Base-by-base conservation (phyloP, 2,329 filamentous ascomycete species). In the Calonectria ilicicola region DNA sequence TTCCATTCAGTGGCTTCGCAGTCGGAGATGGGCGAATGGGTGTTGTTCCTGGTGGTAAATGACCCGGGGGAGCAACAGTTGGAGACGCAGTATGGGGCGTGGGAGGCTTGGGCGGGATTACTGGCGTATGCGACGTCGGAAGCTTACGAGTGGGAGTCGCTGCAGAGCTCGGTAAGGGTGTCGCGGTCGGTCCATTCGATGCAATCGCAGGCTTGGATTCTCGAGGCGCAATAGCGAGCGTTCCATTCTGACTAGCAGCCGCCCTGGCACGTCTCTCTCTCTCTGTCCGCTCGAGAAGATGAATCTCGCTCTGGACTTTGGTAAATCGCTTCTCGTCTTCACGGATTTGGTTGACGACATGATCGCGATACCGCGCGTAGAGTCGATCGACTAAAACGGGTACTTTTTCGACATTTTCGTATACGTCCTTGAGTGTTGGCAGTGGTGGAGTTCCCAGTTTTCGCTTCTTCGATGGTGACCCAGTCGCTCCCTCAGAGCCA, bases 361-460 rank as follows among this genome's bases (percentile, higher is more conserved):
- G 87, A 56, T 93, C 91, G 75, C 92, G 90, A 82, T 97, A 98
- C 74, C 91, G 89, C 15, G 90, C 88, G 81, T 97, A 97, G 1
- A 98, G 87, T 75, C 93, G 91, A 70, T 93, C 88, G 60, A 97
- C 90, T 53, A 98, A 85, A 32, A 88, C 86, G 1, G 94, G 93
- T 2, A 97, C 87, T 75, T 93, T 91, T 63, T 93, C 90, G 32
- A 89, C 83, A 82, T 95, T 91, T 74, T 92, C 88, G 67, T 89
- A 87, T 5, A 91, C 91, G 74, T 96, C 93, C 75, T 91, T 89
- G 32, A 95, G 85, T 1, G 91, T 91, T 15, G 92, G 91, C 71
- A 92, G 81, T 56, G 89, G 87, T 10, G 93, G 91, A 72, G 89
- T 92, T 35, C 90, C 89, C 44, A 93, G 88, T 86, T 96, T 97